phyloP scores from a whole-genome alignment of 2,329 filamentous ascomycete genomes.

The Xylariaceae sp. region DNA sequence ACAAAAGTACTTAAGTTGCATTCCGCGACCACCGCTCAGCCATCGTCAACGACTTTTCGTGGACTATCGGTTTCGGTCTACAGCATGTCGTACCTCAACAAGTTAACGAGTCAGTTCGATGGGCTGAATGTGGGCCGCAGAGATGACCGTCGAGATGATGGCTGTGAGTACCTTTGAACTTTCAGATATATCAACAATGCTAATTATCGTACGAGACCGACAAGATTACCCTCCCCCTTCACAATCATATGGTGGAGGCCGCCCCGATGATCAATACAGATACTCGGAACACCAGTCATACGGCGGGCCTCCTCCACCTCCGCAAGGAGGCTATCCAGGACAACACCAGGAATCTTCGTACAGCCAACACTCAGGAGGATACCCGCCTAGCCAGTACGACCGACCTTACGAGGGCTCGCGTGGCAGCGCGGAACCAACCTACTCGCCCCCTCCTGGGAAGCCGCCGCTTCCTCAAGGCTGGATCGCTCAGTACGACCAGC shows the following conservation, averaged over 20 bases:
- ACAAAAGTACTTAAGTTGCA: too few species aligned
- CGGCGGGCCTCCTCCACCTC: constrained; percentile 1
- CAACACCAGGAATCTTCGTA: constrained; percentile 13
- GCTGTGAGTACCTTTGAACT: constrained; percentile 15
- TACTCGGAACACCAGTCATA: constrained; percentile 7
- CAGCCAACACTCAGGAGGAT: neutral
- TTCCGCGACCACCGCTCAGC: too few species aligned
- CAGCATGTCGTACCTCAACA: constrained; percentile 32
- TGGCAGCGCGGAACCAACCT: constrained; percentile 26
- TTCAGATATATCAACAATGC: neutral
- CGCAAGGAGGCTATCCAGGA: constrained; percentile 14
- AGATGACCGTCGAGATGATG: constrained; percentile 18
- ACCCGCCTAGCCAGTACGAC: constrained; percentile 22
- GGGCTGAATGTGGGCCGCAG: constrained; percentile 29
- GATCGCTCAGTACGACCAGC: constrained; percentile 61
- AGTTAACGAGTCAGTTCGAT: constrained; percentile 31
- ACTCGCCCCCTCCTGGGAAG: constrained; percentile 36
- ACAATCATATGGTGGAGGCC: constrained; percentile 22
- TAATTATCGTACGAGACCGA: constrained; percentile 12
- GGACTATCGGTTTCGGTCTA: neutral
- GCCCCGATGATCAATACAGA: constrained; percentile 4
- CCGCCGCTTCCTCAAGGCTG: constrained; percentile 60
- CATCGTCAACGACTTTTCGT: neutral
- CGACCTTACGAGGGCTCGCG: constrained; percentile 17
- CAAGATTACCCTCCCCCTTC: constrained; percentile 25